phyloP scores from a whole-genome alignment of 352 stramenopile species.

The Aphanomyces cochlioides region DNA sequence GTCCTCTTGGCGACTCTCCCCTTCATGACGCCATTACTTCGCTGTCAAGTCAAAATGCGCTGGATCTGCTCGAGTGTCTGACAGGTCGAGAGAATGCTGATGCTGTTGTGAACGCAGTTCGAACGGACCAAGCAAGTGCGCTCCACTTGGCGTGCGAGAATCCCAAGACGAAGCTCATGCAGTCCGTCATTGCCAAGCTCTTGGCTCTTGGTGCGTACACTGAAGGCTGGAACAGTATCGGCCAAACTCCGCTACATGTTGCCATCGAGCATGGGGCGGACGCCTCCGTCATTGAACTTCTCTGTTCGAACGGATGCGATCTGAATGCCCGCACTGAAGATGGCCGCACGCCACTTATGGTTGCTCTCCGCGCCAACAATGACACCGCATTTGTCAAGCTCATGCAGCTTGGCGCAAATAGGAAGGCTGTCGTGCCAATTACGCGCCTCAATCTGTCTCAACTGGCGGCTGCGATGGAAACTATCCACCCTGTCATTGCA shows the following conservation, averaged over 20 bases:
- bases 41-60: conserved; percentile 41
- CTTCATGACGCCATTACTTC: conserved; percentile 46
- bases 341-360: conserved; percentile 45
- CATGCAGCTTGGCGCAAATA: conserved; percentile 45
- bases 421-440: conserved; percentile 42
- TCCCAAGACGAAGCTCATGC: conserved; percentile 39
- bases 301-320: conserved; percentile 48
- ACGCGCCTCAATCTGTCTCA: conserved; percentile 51
- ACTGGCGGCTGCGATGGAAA: conserved; percentile 33
- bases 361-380: conserved; percentile 53
- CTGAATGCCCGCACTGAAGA: conserved; percentile 64
- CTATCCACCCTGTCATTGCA: not conserved
- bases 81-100: conserved; percentile 15
- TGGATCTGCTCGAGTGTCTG: conserved; percentile 42
- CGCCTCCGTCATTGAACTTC: conserved; percentile 43
- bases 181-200: conserved; percentile 43
- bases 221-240: conserved; percentile 51
- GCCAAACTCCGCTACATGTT: conserved; percentile 52
- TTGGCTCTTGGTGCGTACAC: conserved; percentile 43
- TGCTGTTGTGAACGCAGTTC: conserved; percentile 26
- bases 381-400: conserved; percentile 45
- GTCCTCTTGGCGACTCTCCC: conserved; percentile 39
- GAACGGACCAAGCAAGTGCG: conserved; percentile 35
- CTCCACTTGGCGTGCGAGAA: conserved; percentile 52
- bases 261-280: conserved; percentile 47